Evolutionary conservation across 257 asterid genomes (phyloP).

Genomic region (Nicotiana knightiana): DNA sequence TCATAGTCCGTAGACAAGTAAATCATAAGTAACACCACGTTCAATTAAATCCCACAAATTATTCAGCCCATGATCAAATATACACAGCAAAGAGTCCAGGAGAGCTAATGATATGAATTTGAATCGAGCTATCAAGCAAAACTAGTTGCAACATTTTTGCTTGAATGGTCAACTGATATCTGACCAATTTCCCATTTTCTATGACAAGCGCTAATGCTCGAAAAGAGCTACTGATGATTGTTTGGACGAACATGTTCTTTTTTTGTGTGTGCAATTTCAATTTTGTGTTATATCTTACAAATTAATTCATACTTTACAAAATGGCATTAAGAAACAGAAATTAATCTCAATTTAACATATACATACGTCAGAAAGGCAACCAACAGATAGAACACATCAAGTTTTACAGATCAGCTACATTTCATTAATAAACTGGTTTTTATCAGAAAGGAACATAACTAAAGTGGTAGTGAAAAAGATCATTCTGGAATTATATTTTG

Average conservation of each 20-base stretch:
- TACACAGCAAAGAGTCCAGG: not conserved
- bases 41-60: not conserved
- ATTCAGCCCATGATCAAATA: not conserved
- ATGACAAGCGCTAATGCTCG: not conserved
- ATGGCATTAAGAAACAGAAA: not conserved
- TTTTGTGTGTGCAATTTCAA: not conserved
- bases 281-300: not conserved
- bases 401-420: not conserved
- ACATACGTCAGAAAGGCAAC: not conserved
- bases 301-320: not conserved
- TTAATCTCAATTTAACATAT: not conserved
- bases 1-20: not conserved
- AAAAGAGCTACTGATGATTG: conserved; percentile 1
- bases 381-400: not conserved
- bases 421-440: not conserved
- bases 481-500: not conserved
- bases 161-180: not conserved
- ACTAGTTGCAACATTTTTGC: not conserved
- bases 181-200: not conserved
- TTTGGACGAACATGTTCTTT: not conserved
- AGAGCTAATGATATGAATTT: not conserved
- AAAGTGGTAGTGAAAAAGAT: not conserved
- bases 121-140: not conserved
- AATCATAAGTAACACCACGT: not conserved
- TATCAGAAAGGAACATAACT: not conserved